These are phyloP conservation scores for Microbotryum violaceum DNA, from an alignment of 1,284 basidiomycete genomes.

Conservation along the genomic window DNA sequence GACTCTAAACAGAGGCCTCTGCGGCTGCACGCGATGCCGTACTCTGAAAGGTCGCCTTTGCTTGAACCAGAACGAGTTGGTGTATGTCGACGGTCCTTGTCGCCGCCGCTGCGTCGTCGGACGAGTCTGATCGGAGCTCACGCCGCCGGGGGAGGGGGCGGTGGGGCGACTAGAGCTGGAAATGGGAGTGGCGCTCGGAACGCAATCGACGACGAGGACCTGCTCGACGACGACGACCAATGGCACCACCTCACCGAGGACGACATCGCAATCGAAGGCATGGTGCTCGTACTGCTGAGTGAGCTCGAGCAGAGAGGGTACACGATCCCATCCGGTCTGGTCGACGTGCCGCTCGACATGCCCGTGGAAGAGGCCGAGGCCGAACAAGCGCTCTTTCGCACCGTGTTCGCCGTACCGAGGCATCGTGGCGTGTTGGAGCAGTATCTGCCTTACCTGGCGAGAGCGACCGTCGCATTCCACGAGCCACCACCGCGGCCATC, in stretches of 20 bases:
- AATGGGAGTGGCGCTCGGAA: not conserved
- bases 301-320: slow-evolving; percentile 26
- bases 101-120: too few relatives aligned
- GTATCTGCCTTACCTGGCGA: slow-evolving; percentile 19
- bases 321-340: slow-evolving; percentile 23
- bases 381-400: slow-evolving; percentile 20
- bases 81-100: too few relatives aligned
- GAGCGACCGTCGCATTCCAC: not conserved
- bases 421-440: slow-evolving; percentile 22
- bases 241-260: slow-evolving; percentile 20
- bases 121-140: not conserved
- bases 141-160: not conserved
- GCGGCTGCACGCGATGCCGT: too few relatives aligned
- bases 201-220: not conserved
- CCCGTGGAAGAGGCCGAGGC: slow-evolving; percentile 25
- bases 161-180: not conserved
- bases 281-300: slow-evolving; percentile 25
- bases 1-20: too few relatives aligned
- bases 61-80: too few relatives aligned
- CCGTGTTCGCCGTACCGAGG: slow-evolving; percentile 21
- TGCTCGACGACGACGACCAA: not conserved
- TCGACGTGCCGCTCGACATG: slow-evolving; percentile 25
- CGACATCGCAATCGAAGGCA: slow-evolving; percentile 31
- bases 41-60: too few relatives aligned
- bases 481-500: not conserved